Evolutionary conservation across 129 eudicot genomes (phyloP), one percentile per base, ranked within the genome.

Genomic region (Escallonia rubra): DNA sequence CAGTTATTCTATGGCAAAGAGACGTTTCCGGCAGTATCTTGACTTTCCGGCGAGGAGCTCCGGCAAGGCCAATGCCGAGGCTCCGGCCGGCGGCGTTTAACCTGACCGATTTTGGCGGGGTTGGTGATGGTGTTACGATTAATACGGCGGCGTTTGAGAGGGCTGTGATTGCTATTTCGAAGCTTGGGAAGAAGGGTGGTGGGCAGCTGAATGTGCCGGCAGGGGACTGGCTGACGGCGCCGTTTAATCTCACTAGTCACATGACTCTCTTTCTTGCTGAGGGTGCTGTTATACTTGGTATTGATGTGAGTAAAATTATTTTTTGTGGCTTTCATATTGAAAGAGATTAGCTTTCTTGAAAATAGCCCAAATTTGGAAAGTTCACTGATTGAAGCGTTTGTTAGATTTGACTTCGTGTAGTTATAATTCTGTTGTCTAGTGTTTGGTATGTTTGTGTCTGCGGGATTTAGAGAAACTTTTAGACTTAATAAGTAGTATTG

Each of bases 141-240:
- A 87, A 94, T 59, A 89, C 97, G 5, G 83, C 69, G 66, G 97
- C 99, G 41, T 94, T 94, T 63, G 96, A 86, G 82, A 81, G 47
- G 82, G 99, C 97, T 10, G 57, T 94, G 63, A 58, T 55, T 75
- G 72, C 86, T 4, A 85, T 94, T 49, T 78, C 90, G 0, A 90
- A 87, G 83, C 62, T 90, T 0, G 86, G 86, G 74, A 83, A 83
- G 69, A 79, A 65, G 10, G 96, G 96, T 8, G 96, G 99, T 10
- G 99, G 89, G 3, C 97, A 94, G 96, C 84, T 94, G 3, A 87
- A 94, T 81, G 97, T 94, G 47, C 97, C 99, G 3, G 83, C 99
- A 8, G 99, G 99, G 52, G 46, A 64, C 41, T 94, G 99, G 99
- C 67, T 94, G n/a, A 94, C 99, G 53, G 96, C 87, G 13, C 99